Evolutionary conservation across 805 yeast species (phyloP).

Genomic region (Zygosaccharomyces bisporus): DNA sequence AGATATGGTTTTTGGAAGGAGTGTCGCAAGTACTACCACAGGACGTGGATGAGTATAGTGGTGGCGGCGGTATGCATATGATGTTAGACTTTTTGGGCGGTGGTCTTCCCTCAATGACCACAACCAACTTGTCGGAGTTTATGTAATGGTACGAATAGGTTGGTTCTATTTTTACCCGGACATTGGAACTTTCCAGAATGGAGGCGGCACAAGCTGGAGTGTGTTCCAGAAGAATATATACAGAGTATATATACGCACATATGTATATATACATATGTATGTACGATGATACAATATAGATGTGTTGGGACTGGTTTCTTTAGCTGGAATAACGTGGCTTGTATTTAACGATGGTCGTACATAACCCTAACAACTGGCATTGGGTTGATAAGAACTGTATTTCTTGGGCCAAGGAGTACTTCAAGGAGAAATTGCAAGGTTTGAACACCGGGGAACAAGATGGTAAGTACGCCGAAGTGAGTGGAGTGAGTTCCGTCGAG

Average conservation of each 20-base stretch:
- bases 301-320: not conserved
- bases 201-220: slow-evolving; percentile 7
- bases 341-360: slow-evolving; percentile 68
- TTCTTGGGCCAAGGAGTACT: slow-evolving; percentile 81
- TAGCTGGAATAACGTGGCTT: not conserved
- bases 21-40: slow-evolving; percentile 84
- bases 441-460: slow-evolving; percentile 34
- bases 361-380: slow-evolving; percentile 99
- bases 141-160: slow-evolving; percentile 17
- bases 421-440: slow-evolving; percentile 56
- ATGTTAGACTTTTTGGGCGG: slow-evolving; percentile 86
- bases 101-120: slow-evolving; percentile 46
- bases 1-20: slow-evolving; percentile 92
- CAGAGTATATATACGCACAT: not conserved
- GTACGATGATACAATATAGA: not conserved
- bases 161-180: slow-evolving; percentile 1
- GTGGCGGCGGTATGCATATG: slow-evolving; percentile 91
- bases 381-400: slow-evolving; percentile 99
- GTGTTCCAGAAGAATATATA: not conserved
- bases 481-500: slow-evolving; percentile 49
- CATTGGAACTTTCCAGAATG: slow-evolving; percentile 8
- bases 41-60: slow-evolving; percentile 86
- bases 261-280: slow-evolving; percentile 2
- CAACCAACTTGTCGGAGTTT: slow-evolving; percentile 37
- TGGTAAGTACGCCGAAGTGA: slow-evolving; percentile 31